phyloP scores from a whole-genome alignment of 2,329 filamentous ascomycete genomes.

The Venturiaceae sp. region DNA sequence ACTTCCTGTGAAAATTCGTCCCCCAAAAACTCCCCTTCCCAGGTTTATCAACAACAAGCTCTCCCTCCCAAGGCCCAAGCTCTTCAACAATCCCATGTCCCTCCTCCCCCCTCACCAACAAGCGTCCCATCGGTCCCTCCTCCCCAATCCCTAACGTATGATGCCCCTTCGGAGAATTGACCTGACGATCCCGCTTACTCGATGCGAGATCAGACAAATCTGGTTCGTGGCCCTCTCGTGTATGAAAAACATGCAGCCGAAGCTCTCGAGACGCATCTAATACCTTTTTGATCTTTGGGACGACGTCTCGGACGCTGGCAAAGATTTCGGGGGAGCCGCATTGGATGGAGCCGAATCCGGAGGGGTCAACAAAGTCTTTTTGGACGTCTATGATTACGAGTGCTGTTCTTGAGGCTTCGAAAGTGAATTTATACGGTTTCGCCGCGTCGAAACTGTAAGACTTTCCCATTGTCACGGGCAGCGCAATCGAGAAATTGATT shows the following conservation, averaged over 20 bases:
- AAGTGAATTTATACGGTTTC: neutral
- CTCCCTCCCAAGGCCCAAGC: neutral
- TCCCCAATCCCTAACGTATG: slow-evolving; percentile 12
- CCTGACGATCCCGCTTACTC: neutral
- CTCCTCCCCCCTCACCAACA: neutral
- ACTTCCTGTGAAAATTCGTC: neutral
- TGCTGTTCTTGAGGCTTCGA: neutral
- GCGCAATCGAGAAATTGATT: neutral
- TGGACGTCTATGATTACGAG: neutral
- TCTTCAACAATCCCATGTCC: slow-evolving; percentile 7
- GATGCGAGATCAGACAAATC: neutral
- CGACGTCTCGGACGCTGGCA: neutral
- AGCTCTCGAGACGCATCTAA: neutral
- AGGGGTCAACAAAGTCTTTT: neutral
- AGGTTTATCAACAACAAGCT: neutral
- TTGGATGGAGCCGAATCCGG: neutral
- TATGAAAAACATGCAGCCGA: neutral
- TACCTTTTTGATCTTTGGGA: neutral
- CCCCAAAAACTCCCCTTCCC: neutral
- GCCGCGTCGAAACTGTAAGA: neutral
- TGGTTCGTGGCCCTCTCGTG: slow-evolving; percentile 1
- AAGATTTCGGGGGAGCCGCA: neutral
- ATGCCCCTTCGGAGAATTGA: neutral
- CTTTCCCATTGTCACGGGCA: neutral
- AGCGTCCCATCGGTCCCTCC: neutral